Conservation (phyloP, 176 grass and related monocot species). For the Aegilops tauschii region DNA sequence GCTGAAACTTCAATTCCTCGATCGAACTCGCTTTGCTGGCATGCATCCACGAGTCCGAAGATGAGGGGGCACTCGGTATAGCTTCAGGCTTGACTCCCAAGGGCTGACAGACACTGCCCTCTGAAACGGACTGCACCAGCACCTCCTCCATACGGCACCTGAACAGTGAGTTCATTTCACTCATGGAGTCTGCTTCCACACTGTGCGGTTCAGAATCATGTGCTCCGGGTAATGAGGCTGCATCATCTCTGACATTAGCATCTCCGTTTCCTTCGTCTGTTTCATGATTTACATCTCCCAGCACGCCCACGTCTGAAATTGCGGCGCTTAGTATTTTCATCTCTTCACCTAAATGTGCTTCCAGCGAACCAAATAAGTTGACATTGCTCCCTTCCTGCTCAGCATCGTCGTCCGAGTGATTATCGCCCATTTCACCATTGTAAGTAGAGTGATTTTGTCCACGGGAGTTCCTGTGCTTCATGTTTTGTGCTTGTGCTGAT, state of each 20-base stretch:
- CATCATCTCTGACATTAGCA: not conserved
- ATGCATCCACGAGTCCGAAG: not conserved
- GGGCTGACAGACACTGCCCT: constrained; percentile 18
- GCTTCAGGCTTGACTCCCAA: constrained; percentile 19
- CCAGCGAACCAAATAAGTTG: constrained; percentile 38
- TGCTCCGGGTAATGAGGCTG: not conserved
- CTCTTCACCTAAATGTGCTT: constrained; percentile 41
- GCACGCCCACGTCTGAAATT: constrained; percentile 26
- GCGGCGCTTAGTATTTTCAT: constrained; percentile 39
- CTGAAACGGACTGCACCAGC: constrained; percentile 39
- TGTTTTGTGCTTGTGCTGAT: constrained; percentile 7
- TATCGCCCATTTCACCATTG: not conserved
- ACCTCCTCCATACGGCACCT: constrained; percentile 44
- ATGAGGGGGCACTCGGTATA: not conserved
- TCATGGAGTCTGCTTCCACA: constrained; percentile 26
- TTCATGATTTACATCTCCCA: constrained; percentile 22
- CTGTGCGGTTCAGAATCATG: not conserved
- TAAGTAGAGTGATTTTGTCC: not conserved
- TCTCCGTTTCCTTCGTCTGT: not conserved
- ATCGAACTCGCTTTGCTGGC: constrained; percentile 20
- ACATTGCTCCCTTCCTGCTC: constrained; percentile 26
- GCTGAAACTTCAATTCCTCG: constrained; percentile 14
- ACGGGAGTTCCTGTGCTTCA: constrained; percentile 25
- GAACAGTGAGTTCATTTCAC: constrained; percentile 25
- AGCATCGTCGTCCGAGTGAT: not conserved